Conservation (phyloP, 164 flowering plant genomes). For the Pachysandra terminalis region DNA sequence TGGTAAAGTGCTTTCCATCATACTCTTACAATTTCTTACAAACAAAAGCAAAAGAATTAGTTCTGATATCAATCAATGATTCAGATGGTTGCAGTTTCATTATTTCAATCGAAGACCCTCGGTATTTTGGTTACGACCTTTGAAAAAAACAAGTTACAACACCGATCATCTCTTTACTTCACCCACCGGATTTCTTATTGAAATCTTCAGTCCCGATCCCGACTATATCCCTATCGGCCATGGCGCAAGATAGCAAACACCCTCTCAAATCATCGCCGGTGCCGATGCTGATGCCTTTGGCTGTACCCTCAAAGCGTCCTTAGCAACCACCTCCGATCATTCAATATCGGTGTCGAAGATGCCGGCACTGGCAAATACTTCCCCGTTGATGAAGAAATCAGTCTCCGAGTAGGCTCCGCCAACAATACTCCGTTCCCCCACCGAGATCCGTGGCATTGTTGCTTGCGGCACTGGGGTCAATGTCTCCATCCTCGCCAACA, state of each 20-base stretch:
- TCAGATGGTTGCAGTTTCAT: too few relatives aligned
- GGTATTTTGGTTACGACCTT: too few relatives aligned
- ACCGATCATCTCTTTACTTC: too few relatives aligned
- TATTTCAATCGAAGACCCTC: too few relatives aligned
- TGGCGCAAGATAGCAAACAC: constrained; percentile 23
- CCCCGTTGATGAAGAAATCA: constrained; percentile 73
- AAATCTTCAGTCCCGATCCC: too few relatives aligned
- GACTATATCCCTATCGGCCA: background rate
- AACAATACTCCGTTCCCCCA: constrained; percentile 9
- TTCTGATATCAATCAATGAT: too few relatives aligned
- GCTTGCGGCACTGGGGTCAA: constrained; percentile 96
- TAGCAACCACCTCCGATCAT: constrained; percentile 69
- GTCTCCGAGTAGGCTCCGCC: constrained; percentile 58
- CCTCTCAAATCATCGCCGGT: constrained; percentile 71
- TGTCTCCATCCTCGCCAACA: constrained; percentile 91
- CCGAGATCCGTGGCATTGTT: constrained; percentile 69
- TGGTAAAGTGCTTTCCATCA: too few relatives aligned
- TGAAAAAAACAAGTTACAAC: too few relatives aligned
- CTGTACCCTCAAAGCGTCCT: constrained; percentile 62
- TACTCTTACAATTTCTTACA: too few relatives aligned
- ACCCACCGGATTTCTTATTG: too few relatives aligned
- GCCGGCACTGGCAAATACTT: constrained; percentile 84
- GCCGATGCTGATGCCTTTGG: constrained; percentile 91
- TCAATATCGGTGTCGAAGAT: constrained; percentile 77
- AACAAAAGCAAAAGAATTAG: too few relatives aligned